Evolutionary conservation across 1,139 yeast genomes (phyloP), one percentile per base, ranked within the genome.

Genomic region (Kluyveromyces sp.): DNA sequence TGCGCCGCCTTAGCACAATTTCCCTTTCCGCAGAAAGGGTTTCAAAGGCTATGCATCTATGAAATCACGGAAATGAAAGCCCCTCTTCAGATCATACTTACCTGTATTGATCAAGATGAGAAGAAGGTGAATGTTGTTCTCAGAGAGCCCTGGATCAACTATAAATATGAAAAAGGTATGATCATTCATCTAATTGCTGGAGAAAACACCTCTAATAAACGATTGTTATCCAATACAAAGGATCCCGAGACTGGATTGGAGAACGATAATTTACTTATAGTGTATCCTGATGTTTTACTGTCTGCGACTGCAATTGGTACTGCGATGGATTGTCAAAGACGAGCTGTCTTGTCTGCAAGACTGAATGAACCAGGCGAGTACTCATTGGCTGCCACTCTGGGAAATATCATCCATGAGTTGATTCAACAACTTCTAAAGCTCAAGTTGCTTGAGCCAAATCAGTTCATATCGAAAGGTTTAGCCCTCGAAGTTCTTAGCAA

Each of bases 291-390:
- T 58, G 66, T 77, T 2, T 66, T 92, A 12, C 68, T 92, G 1
- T 77, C 96, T 0, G 88, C 95, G 3, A 92, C 98, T 0, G 69
- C 82, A 3, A 76, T 88, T 1, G 82, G 96, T 0, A 85, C 81
- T 43, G 83, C 92, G 3, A 66, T 86, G 33, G 70, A 69, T 19
- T 92, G 98, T 57, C 69, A 79, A 25, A 67, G 98, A 44, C 77
- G 80, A 50, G 76, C 89, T 0, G 80, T 86, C 1, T 63, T 92
- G 7, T 67, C 69, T 33, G 70, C 73, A 25, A 68, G 81, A 35
- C 70, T 83, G 37, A 70, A 68, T 26, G 66, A 66, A 55, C 81
- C 78, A 17, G 87, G 78, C 1, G 80, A 69, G 18, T 66, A 77
- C 19, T 71, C 79, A 2, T 60, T 78, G 18, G 81, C 83, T 0